These are phyloP conservation scores for Phytopythium montanum DNA, from an alignment of 352 stramenopile species.

Conservation along the genomic window DNA sequence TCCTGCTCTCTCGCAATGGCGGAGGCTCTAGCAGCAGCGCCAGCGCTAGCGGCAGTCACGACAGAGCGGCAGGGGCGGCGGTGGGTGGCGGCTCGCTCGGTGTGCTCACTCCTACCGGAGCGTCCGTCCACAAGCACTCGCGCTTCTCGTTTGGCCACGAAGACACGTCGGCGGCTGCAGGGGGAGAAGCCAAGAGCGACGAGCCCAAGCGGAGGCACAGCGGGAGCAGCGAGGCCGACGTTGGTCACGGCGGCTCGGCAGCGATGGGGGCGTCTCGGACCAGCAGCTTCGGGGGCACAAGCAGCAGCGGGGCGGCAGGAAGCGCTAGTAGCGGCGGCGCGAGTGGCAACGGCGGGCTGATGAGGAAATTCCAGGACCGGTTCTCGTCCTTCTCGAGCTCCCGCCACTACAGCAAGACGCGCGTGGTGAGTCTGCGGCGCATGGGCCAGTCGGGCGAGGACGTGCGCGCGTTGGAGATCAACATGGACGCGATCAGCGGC, in stretches of 20 bases:
- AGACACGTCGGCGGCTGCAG: constrained; percentile 10
- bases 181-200: constrained; percentile 32
- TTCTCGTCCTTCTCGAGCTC: constrained; percentile 61
- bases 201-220: constrained; percentile 26
- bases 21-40: constrained; percentile 14
- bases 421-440: constrained; percentile 57
- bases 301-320: constrained; percentile 14
- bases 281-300: constrained; percentile 12
- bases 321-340: constrained; percentile 15
- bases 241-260: constrained; percentile 2
- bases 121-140: constrained; percentile 49
- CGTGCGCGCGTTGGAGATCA: constrained; percentile 70
- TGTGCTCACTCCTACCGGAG: constrained; percentile 49
- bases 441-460: constrained; percentile 72
- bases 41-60: constrained; percentile 22
- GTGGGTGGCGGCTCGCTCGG: constrained; percentile 17
- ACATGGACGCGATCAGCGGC: constrained; percentile 78
- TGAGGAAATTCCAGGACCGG: constrained; percentile 78
- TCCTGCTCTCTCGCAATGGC: constrained; percentile 38
- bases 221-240: constrained; percentile 43
- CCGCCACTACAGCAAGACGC: constrained; percentile 32
- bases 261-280: neutral
- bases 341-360: constrained; percentile 44
- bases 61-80: constrained; percentile 16
- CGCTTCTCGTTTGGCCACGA: constrained; percentile 38